Evolutionary conservation across 1,284 basidiomycete genomes (phyloP), one percentile per base, ranked within the genome.

Genomic region (Ustanciosporium gigantosporum): DNA sequence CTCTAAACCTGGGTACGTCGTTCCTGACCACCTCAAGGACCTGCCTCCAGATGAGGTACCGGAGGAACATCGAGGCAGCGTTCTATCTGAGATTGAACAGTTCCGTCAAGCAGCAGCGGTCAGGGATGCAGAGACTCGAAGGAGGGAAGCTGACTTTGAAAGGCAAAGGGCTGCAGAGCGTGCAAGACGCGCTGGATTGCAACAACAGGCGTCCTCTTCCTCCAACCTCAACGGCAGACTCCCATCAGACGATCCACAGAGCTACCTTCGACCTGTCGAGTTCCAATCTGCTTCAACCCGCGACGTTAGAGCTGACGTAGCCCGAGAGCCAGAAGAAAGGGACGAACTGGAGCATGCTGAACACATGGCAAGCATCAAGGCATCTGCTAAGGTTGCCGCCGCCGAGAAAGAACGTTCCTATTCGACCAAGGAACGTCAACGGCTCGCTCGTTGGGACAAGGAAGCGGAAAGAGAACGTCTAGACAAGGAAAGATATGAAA

Each of bases 1-100:
- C 3, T 53, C 53, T 31, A 56, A 48, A 27, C 60, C 52, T 11
- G 56, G 53, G n/a, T 71, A 64, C 72, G 85, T 90, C 57, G 90
- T 96, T 25, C 92, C 93, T 9, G 90, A 90, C 5, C 93, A 96
- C 80, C 83, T 97, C 20, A 90, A 93, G 78, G 92, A 96, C 78
- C 82, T 97, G 25, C 88, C 93, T 74, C 90, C 93, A 80, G 89
- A 90, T 41, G 92, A 96, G 74, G 83, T 97, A 22, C 92, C 92
- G n/a, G 92, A 94, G 79, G 89, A 89, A 1, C 91, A 93, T 78
- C 87, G 92, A 19, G 91, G 89, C 2, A 87, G 90, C 24, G 92
- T 97, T 46, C 87, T 96, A 50, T 90, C 87, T 25, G 92, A 96
- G 77, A 97, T 97, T 56, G 91, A 91, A 1, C 87, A 91, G 69